Base-by-base conservation (phyloP, 352 stramenopile genomes). In the Blastocystis sp. region DNA sequence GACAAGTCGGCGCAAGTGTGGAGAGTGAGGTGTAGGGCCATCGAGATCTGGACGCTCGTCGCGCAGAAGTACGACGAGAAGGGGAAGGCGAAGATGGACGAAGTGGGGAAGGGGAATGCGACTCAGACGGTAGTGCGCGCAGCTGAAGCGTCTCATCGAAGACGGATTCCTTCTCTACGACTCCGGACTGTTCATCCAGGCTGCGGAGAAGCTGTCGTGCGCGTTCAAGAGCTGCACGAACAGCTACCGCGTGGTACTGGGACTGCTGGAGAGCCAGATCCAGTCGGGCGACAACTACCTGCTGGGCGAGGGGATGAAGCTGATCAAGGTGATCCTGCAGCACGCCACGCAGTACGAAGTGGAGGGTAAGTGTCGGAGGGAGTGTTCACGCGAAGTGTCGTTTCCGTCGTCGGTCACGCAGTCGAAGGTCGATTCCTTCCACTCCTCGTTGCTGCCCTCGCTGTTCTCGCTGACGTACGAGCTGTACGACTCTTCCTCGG, bases 281-380 rank as follows among this genome's bases (percentile, higher is more conserved):
- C 51, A 63, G 4, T 66, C 74, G 0, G 45, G 37, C 31, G 55
- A 69, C 41, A 31, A 33, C 13, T 19, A 26, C 1, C 41, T 85
- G 21, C 26, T 85, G 50, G 41, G 50, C 6, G 55, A 63, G 31
- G 74, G 74, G 3, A 85, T 85, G 74, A 85, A 85, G 33, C 26
- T 85, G 26, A 62, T 85, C 12, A 66, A 69, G 33, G 6, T 12
- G 13, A 16, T 85, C 35, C 9, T 85, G 61, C 65, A 85, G 16
- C 31, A 85, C 29, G 50, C 31, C 9, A 59, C 74, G 37, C 24
- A 41, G 39, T 85, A 59, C 21, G 24, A 69, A 3, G 35, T 31
- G 10, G 51, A 62, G 12, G n/a, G 74, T 85, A 26, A 9, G 29
- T 0, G 21, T 37, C 9, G 10, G 45, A 19, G 45, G 16, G 9